Conservation (phyloP, 2,329 filamentous ascomycete genomes). For the Aotearoamyces nothofagi region DNA sequence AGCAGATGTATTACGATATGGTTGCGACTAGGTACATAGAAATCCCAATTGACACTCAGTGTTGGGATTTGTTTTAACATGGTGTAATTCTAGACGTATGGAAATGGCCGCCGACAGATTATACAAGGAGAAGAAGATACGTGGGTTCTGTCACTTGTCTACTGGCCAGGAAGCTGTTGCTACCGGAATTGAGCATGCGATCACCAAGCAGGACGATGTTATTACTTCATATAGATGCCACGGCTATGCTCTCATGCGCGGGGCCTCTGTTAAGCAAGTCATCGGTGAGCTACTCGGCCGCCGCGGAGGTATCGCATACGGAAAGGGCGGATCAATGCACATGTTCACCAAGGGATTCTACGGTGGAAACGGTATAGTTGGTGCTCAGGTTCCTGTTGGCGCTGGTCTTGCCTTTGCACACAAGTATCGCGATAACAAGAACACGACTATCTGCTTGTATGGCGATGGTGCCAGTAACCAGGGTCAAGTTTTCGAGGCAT, state of each 20-base stretch:
- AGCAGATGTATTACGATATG: conserved; percentile 99
- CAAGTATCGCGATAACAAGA: conserved; percentile 80
- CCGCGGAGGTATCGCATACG: conserved; percentile 92
- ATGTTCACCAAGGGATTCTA: conserved; percentile 99
- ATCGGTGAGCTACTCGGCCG: conserved; percentile 92
- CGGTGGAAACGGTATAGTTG: conserved; percentile 97
- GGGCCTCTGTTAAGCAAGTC: conserved; percentile 77
- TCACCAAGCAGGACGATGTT: conserved; percentile 80
- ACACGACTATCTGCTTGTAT: conserved; percentile 79
- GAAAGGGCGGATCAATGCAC: conserved; percentile 99
- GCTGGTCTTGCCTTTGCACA: conserved; percentile 94
- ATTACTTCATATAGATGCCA: conserved; percentile 99
- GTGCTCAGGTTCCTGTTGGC: conserved; percentile 93
- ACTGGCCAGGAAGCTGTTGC: conserved; percentile 96
- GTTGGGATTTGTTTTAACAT: neutral
- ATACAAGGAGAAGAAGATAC: conserved; percentile 99
- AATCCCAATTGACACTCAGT: conserved; percentile 4
- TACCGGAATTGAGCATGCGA: conserved; percentile 90
- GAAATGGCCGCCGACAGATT: conserved; percentile 98
- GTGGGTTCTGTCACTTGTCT: conserved; percentile 98
- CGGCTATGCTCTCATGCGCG: conserved; percentile 95
- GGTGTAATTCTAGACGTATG: conserved; percentile 58
- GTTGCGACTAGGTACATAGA: conserved; percentile 77
- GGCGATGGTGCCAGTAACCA: conserved; percentile 98
- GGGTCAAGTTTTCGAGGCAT: conserved; percentile 98